Percentiles rank a stretch among this genome's conserved stretches.
These are phyloP conservation scores for Oropetium thomaeum DNA, from an alignment of 176 grass and related monocot species.

Conservation along the genomic window DNA sequence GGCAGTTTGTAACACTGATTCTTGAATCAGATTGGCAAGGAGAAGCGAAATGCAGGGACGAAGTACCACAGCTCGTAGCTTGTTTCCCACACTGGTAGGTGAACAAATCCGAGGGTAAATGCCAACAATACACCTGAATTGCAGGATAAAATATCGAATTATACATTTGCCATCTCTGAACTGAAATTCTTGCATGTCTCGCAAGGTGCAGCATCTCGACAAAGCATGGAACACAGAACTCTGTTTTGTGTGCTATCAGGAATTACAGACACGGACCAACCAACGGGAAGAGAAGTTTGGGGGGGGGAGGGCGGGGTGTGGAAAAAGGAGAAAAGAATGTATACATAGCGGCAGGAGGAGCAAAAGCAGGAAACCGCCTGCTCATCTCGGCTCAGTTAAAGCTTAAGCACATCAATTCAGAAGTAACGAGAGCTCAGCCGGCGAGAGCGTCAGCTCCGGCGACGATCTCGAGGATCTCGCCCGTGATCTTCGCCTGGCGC, in stretches of 20 bases:
- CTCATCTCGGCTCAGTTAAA: not conserved
- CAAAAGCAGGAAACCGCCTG: not conserved
- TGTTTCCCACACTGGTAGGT: not conserved
- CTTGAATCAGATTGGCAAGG: not conserved
- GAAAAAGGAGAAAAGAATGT: conserved; percentile 19
- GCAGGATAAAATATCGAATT: conserved; percentile 27
- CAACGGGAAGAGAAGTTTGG: not conserved
- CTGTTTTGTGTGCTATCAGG: conserved; percentile 34
- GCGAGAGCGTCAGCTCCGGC: conserved; percentile 55
- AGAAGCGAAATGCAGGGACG: not conserved
- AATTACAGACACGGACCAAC: conserved; percentile 37
- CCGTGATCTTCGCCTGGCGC: conserved; percentile 89
- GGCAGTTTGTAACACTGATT: not conserved
- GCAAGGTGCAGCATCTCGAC: conserved; percentile 16
- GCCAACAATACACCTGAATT: not conserved
- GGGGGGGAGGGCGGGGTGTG: too few relatives aligned
- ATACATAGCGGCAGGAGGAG: conserved; percentile 33
- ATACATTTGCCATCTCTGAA: conserved; percentile 48
- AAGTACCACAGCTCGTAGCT: not conserved
- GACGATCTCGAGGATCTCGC: conserved; percentile 87
- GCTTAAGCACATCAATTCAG: not conserved
- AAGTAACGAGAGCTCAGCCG: not conserved
- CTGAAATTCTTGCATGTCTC: conserved; percentile 33
- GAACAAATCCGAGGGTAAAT: not conserved
- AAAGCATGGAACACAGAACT: conserved; percentile 17